Percentiles rank a stretch among this genome's conserved stretches.
Evolutionary conservation across 2,329 filamentous ascomycete genomes (phyloP).

Genomic region (Leptosphaerulina australis): DNA sequence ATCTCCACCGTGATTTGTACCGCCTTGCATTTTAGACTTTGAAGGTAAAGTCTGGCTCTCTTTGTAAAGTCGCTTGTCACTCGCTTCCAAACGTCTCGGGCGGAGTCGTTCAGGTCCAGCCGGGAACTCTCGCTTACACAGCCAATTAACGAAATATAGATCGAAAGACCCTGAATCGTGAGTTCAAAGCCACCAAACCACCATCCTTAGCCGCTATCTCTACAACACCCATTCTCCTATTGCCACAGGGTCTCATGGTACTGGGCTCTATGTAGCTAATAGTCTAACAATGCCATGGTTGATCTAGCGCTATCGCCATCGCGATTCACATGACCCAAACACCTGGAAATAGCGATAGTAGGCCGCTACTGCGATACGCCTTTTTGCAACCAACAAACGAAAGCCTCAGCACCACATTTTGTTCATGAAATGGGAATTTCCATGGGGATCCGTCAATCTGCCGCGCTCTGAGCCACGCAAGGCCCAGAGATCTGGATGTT

Average conservation of each 20-base stretch:
- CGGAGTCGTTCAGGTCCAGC: not conserved
- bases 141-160: not conserved
- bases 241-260: not conserved
- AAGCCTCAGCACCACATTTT: not conserved
- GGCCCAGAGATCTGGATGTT: constrained; percentile 9
- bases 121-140: not conserved
- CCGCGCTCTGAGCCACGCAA: constrained; percentile 1
- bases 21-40: not conserved
- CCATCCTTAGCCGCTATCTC: constrained; percentile 2
- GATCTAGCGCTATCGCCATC: not conserved
- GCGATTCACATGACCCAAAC: not conserved
- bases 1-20: not conserved
- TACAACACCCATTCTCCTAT: constrained; percentile 5
- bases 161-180: constrained; percentile 2
- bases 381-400: not conserved
- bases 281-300: not conserved
- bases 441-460: constrained; percentile 8
- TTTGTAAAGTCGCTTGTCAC: constrained; percentile 1
- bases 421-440: constrained; percentile 1
- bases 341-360: not conserved
- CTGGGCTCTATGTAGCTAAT: not conserved
- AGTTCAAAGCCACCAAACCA: not conserved
- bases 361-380: not conserved
- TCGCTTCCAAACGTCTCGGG: constrained; percentile 4
- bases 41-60: not conserved